Conservation (phyloP, 1,284 basidiomycete species). For the Apiotrichum montevideense region DNA sequence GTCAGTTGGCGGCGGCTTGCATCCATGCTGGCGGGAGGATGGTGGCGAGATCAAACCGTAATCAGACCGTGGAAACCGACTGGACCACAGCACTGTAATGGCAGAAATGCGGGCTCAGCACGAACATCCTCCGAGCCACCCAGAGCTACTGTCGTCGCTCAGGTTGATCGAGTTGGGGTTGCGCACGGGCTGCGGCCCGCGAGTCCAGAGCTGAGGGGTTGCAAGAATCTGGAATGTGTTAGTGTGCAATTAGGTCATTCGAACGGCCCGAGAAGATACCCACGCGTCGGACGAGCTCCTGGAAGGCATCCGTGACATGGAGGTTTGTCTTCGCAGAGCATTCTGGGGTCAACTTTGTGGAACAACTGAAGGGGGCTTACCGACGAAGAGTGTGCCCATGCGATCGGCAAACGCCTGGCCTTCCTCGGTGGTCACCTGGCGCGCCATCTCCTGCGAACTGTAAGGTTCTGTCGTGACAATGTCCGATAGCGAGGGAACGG, state of each 20-base stretch:
- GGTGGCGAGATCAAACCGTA: too few relatives aligned
- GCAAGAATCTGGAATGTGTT: constrained; percentile 40
- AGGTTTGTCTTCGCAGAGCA: constrained; percentile 74
- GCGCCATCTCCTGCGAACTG: constrained; percentile 51
- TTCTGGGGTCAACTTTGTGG: constrained; percentile 28
- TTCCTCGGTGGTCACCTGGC: constrained; percentile 75
- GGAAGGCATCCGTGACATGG: constrained; percentile 72
- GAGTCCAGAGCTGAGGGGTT: constrained; percentile 41
- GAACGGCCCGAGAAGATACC: constrained; percentile 6
- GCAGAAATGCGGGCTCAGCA: constrained; percentile 5
- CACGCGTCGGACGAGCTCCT: constrained; percentile 65
- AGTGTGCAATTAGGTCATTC: too few relatives aligned
- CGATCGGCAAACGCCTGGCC: constrained; percentile 72
- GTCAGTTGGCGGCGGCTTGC: too few relatives aligned
- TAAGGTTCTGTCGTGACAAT: background rate
- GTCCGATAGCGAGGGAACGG: too few relatives aligned
- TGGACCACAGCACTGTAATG: too few relatives aligned
- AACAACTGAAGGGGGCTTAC: constrained; percentile 48
- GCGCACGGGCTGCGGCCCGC: constrained; percentile 16
- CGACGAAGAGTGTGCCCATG: constrained; percentile 78
- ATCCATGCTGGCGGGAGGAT: too few relatives aligned
- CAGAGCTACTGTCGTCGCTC: constrained; percentile 8
- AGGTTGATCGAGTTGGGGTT: constrained; percentile 4
- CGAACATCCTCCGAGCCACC: constrained; percentile 15
- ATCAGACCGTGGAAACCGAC: too few relatives aligned